Evolutionary conservation across 106 monocot species (phyloP).

Genomic region (Triglochin maritima): DNA sequence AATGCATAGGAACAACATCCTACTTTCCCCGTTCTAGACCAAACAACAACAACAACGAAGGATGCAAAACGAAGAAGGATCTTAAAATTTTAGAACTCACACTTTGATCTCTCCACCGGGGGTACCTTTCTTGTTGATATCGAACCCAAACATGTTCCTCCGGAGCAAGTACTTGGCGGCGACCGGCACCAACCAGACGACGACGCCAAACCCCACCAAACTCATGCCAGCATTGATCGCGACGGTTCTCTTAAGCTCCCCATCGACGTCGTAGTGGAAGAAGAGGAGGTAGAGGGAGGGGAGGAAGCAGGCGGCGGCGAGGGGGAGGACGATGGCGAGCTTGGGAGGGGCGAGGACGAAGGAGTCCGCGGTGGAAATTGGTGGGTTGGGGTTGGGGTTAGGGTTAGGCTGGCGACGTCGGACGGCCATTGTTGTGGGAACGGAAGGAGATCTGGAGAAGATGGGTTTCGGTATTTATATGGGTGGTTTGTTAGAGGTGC

Average conservation of each 20-base stretch:
- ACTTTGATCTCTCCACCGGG: conserved; percentile 71
- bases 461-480: no score
- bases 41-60: no score
- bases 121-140: conserved; percentile 94
- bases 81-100: conserved; percentile 28
- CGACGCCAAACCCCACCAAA: conserved; percentile 51
- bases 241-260: conserved; percentile 46
- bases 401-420: not conserved
- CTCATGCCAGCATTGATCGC: conserved; percentile 64
- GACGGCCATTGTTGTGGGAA: not conserved
- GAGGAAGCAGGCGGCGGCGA: conserved; percentile 27
- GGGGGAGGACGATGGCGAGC: conserved; percentile 28
- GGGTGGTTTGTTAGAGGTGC: no score
- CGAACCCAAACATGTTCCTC: conserved; percentile 70
- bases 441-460: not conserved
- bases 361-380: not conserved
- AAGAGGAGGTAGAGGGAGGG: conserved; percentile 59
- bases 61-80: no score
- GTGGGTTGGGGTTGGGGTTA: not conserved
- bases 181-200: conserved; percentile 56
- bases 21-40: no score
- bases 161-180: conserved; percentile 64
- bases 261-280: conserved; percentile 55
- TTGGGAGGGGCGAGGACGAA: conserved; percentile 45
- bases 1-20: no score